Evolutionary conservation across 352 stramenopile genomes (phyloP).

Genomic region (Globisporangium polare): DNA sequence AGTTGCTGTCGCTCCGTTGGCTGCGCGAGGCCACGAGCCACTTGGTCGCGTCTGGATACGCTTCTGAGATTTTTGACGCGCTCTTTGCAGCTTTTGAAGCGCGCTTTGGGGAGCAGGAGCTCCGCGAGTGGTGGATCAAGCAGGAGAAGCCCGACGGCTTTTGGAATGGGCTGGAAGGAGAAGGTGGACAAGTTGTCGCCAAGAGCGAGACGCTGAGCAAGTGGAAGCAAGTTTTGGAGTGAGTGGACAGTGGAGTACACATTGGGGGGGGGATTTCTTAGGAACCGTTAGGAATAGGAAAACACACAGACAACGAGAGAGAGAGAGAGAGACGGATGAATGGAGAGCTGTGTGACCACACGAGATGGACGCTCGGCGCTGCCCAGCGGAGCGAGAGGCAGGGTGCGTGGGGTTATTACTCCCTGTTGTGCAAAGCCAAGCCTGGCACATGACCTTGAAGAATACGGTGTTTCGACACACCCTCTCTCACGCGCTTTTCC

Average conservation of each 20-base stretch:
- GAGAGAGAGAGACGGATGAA: not conserved
- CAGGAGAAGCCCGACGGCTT: constrained; percentile 26
- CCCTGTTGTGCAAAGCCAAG: too few species aligned
- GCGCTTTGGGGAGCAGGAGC: constrained; percentile 23
- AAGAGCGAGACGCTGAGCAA: constrained; percentile 11
- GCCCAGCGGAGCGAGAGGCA: not conserved
- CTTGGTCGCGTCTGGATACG: constrained; percentile 30
- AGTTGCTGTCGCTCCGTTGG: constrained; percentile 44
- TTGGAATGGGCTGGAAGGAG: constrained; percentile 19
- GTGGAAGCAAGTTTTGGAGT: constrained; percentile 20
- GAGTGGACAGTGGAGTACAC: not conserved
- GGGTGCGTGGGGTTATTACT: too few species aligned
- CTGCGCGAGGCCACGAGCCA: constrained; percentile 20
- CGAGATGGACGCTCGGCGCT: not conserved
- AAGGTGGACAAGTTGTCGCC: not conserved
- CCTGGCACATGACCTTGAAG: too few species aligned
- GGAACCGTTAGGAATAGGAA: not conserved
- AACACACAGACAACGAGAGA: not conserved
- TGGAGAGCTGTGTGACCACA: not conserved
- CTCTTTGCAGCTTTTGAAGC: constrained; percentile 35
- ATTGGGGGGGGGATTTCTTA: not conserved
- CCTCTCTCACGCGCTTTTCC: too few species aligned
- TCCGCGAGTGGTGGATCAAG: constrained; percentile 56
- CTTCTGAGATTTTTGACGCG: constrained; percentile 46
- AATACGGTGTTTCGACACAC: too few species aligned